Evolutionary conservation across 805 yeast genomes (phyloP).

Genomic region (Monosporozyma servazzii): DNA sequence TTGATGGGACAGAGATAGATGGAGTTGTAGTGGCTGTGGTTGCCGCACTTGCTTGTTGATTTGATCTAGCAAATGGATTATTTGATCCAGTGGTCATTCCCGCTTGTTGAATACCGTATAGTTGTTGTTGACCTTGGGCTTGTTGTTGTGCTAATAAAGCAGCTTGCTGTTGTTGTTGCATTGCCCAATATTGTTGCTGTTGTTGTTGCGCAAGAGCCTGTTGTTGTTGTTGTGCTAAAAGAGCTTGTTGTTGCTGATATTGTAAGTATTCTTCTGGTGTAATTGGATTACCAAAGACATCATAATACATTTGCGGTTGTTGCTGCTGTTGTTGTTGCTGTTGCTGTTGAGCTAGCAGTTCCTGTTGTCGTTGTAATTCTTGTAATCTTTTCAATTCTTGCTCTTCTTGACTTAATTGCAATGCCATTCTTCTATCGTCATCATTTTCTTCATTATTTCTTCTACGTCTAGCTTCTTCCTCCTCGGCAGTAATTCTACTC

Average conservation of each 20-base stretch:
- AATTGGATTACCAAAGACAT: slow-evolving; percentile 30
- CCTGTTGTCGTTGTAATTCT: slow-evolving; percentile 21
- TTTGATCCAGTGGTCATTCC: slow-evolving; percentile 61
- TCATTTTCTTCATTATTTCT: slow-evolving; percentile 19
- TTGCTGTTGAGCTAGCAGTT: slow-evolving; percentile 17
- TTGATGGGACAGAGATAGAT: neutral
- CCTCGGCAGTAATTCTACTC: slow-evolving; percentile 73
- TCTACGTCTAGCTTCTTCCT: slow-evolving; percentile 55
- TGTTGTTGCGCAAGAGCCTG: slow-evolving; percentile 21
- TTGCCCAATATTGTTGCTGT: slow-evolving; percentile 20
- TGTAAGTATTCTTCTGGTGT: slow-evolving; percentile 30
- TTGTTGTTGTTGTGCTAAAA: slow-evolving; percentile 22
- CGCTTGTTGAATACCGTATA: slow-evolving; percentile 2
- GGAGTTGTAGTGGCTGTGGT: slow-evolving; percentile 4
- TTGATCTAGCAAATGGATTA: slow-evolving; percentile 60
- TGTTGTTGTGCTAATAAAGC: slow-evolving; percentile 30
- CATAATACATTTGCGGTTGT: slow-evolving; percentile 25
- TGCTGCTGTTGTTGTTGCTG: slow-evolving; percentile 19
- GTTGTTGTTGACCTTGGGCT: slow-evolving; percentile 35
- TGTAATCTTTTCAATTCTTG: slow-evolving; percentile 25
- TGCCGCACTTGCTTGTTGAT: slow-evolving; percentile 7
- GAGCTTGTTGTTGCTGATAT: slow-evolving; percentile 27
- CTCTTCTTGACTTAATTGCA: slow-evolving; percentile 24
- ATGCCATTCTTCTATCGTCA: slow-evolving; percentile 21
- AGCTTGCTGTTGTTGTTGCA: slow-evolving; percentile 16